phyloP scores from a whole-genome alignment of 1,284 basidiomycete genomes.

The Takashimella koratensis region DNA sequence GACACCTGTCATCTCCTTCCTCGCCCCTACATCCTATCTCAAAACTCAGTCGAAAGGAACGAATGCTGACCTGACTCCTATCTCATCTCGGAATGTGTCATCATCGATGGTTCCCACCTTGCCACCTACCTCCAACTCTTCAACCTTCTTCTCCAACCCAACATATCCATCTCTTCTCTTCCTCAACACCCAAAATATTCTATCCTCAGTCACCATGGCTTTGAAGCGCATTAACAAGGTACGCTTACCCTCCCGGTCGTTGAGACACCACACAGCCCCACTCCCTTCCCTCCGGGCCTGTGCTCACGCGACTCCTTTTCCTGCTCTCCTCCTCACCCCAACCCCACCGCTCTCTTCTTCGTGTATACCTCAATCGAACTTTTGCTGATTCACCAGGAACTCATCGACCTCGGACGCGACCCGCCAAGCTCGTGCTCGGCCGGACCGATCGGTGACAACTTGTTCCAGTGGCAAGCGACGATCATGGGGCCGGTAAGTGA shows the following conservation, averaged over 20 bases:
- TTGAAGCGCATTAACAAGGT: slow-evolving; percentile 99
- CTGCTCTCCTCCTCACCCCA: background rate
- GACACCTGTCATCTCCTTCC: no score
- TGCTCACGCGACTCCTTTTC: background rate
- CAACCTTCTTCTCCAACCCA: background rate
- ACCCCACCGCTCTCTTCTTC: no score
- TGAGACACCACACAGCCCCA: background rate
- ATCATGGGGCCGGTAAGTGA: slow-evolving; percentile 90
- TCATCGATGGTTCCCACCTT: background rate
- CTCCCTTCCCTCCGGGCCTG: slow-evolving; percentile 1
- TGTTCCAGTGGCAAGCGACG: slow-evolving; percentile 97
- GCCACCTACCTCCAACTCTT: no score
- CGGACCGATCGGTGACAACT: slow-evolving; percentile 90
- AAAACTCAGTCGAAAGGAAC: no score
- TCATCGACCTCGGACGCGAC: slow-evolving; percentile 94
- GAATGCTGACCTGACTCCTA: no score
- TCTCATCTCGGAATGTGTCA: background rate
- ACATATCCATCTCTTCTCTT: slow-evolving; percentile 7
- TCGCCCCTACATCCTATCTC: no score
- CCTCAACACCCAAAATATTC: slow-evolving; percentile 9
- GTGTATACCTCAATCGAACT: no score
- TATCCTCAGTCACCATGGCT: slow-evolving; percentile 60
- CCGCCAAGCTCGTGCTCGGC: slow-evolving; percentile 96
- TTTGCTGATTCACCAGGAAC: slow-evolving; percentile 71
- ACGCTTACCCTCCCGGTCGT: slow-evolving; percentile 26